Conservation (phyloP, 2,329 filamentous ascomycete species). For the Calonectria naviculata region DNA sequence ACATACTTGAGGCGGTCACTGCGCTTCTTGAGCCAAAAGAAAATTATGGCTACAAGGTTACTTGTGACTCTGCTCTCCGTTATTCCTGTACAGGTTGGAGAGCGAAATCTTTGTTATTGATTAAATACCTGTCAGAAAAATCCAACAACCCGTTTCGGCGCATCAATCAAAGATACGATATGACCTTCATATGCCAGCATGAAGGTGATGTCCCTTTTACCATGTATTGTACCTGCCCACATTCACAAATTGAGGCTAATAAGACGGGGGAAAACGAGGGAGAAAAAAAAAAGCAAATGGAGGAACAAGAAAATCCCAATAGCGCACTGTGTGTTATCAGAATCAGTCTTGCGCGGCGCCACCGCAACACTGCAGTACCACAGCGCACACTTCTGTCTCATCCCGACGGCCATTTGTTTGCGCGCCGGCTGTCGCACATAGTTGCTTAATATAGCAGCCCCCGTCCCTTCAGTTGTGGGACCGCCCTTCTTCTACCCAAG, state of each 20-base stretch:
- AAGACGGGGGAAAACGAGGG: neutral
- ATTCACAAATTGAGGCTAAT: neutral
- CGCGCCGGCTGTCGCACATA: neutral
- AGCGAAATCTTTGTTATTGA: neutral
- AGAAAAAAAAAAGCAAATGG: neutral
- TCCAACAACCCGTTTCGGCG: neutral
- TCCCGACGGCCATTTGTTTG: neutral
- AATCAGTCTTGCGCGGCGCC: neutral
- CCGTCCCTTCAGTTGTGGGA: neutral
- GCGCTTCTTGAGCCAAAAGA: conserved; percentile 1
- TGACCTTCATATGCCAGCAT: neutral
- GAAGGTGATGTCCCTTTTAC: no score
- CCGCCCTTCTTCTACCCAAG: neutral
- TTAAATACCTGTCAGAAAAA: neutral
- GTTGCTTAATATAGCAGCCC: conserved; percentile 9
- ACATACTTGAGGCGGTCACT: conserved; percentile 14
- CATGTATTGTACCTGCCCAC: no score
- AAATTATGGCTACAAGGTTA: neutral
- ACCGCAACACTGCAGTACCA: conserved; percentile 4
- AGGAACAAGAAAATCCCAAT: neutral
- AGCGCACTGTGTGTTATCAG: conserved; percentile 11
- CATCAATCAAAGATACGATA: neutral
- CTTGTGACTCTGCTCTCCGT: neutral
- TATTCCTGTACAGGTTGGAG: neutral
- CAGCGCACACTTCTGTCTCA: neutral